Conservation (phyloP, 2,329 filamentous ascomycete genomes). For the Aphanocladium album region DNA sequence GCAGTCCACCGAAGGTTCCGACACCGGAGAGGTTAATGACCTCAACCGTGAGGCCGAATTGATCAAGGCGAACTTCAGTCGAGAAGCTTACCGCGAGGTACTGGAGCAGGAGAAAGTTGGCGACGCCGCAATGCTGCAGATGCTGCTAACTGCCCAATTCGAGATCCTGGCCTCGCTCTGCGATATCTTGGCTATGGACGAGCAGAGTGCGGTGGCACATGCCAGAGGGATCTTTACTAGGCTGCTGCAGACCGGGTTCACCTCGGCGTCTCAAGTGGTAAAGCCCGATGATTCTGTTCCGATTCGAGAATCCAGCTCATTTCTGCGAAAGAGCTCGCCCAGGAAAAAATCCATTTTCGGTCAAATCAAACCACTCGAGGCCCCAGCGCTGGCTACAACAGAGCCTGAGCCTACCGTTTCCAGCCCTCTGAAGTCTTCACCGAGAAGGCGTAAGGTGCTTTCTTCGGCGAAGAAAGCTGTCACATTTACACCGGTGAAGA, state of each 20-base stretch:
- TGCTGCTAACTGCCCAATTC: constrained; percentile 84
- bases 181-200: constrained; percentile 75
- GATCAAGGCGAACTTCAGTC: constrained; percentile 74
- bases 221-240: constrained; percentile 73
- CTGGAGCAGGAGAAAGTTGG: constrained; percentile 78
- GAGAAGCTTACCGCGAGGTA: constrained; percentile 72
- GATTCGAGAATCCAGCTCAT: constrained; percentile 62
- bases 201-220: constrained; percentile 74
- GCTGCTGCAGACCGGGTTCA: constrained; percentile 70
- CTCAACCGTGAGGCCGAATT: constrained; percentile 80
- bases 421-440: constrained; percentile 67
- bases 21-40: constrained; percentile 59
- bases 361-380: constrained; percentile 35
- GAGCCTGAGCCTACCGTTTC: constrained; percentile 27
- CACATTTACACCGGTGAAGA: constrained; percentile 76
- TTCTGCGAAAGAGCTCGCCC: constrained; percentile 67
- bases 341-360: constrained; percentile 48
- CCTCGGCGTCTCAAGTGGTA: constrained; percentile 75
- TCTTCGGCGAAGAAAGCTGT: constrained; percentile 62
- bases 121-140: constrained; percentile 73
- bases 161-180: constrained; percentile 81
- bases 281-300: constrained; percentile 73
- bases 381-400: constrained; percentile 34
- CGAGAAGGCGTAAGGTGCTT: constrained; percentile 68
- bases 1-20: constrained; percentile 47